Evolutionary conservation across 768 basidiomycete species (phyloP).

Genomic region (Phylloporus sp.): DNA sequence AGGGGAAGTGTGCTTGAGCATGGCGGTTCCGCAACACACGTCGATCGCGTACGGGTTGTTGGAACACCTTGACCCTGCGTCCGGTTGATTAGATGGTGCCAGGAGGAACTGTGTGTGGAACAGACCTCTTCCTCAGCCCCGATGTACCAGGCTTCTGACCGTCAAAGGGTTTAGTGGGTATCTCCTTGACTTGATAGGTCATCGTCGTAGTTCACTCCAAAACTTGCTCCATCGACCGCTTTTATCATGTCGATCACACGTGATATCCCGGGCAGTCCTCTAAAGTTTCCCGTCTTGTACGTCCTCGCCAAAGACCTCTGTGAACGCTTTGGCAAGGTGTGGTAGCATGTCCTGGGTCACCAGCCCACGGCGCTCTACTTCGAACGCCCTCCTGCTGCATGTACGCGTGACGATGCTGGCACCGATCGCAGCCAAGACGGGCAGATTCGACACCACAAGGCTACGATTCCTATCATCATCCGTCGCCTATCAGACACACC

Average conservation of each 20-base stretch:
- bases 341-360: conserved; percentile 78
- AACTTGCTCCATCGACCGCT: conserved; percentile 1
- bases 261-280: conserved; percentile 15
- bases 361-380: conserved; percentile 71
- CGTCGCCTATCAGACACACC: conserved; percentile 4
- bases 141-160: conserved; percentile 98
- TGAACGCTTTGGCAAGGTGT: conserved; percentile 64
- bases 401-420: conserved; percentile 88
- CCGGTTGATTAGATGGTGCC: conserved; percentile 16
- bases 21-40: conserved; percentile 2
- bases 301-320: conserved; percentile 62
- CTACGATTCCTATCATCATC: conserved; percentile 42
- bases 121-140: conserved; percentile 89
- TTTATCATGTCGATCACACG: conserved; percentile 22
- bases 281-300: conserved; percentile 30
- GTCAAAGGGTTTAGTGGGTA: conserved; percentile 82
- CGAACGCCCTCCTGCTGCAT: conserved; percentile 73
- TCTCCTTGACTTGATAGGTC: conserved; percentile 54
- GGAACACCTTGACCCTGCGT: conserved; percentile 92
- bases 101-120: conserved; percentile 10
- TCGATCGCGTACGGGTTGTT: conserved; percentile 71
- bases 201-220: conserved; percentile 24
- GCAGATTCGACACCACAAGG: conserved; percentile 62
- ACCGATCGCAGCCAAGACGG: conserved; percentile 80
- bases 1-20: conserved; percentile 18